phyloP scores from a whole-genome alignment of 2,329 filamentous ascomycete species.

The Aspergillus brunneoviolaceus region DNA sequence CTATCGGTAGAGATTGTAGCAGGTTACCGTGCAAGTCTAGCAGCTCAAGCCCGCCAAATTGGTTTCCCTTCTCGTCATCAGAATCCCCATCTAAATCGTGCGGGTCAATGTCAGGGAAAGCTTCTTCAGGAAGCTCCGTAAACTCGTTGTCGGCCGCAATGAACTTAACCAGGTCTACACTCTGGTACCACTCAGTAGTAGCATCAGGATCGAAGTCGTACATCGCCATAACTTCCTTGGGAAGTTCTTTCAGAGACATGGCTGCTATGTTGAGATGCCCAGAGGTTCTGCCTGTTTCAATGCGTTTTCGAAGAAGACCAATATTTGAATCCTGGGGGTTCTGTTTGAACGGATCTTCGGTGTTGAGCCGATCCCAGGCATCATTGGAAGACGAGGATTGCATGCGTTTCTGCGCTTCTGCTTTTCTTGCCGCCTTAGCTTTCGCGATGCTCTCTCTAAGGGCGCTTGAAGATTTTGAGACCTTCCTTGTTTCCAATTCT shows the following conservation, averaged over 20 bases:
- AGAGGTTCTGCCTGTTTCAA: constrained; percentile 70
- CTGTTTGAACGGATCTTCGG: constrained; percentile 58
- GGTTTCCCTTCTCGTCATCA: constrained; percentile 67
- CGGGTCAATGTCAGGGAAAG: constrained; percentile 72
- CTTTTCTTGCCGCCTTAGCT: constrained; percentile 77
- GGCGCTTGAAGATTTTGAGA: constrained; percentile 71
- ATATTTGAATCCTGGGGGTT: constrained; percentile 57
- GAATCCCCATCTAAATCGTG: constrained; percentile 62
- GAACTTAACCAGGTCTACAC: constrained; percentile 80
- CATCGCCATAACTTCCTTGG: constrained; percentile 82
- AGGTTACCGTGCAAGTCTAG: constrained; percentile 85
- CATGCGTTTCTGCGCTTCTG: constrained; percentile 38
- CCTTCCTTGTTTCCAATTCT: constrained; percentile 42
- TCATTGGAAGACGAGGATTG: constrained; percentile 19
- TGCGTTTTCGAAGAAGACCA: constrained; percentile 70
- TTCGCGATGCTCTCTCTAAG: constrained; percentile 90
- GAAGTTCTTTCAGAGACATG: constrained; percentile 75
- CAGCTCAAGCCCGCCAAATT: constrained; percentile 78
- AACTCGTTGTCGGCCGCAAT: constrained; percentile 90
- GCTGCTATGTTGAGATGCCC: constrained; percentile 87
- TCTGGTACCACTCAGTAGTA: constrained; percentile 79
- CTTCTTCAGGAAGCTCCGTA: constrained; percentile 66
- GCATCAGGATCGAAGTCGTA: constrained; percentile 73
- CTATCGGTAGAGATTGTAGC: constrained; percentile 69
- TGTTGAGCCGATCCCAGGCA: constrained; percentile 51